Evolutionary conservation across 2,329 filamentous ascomycete genomes (phyloP), one percentile per base, ranked within the genome.

Genomic region (Neoascochyta sp.): DNA sequence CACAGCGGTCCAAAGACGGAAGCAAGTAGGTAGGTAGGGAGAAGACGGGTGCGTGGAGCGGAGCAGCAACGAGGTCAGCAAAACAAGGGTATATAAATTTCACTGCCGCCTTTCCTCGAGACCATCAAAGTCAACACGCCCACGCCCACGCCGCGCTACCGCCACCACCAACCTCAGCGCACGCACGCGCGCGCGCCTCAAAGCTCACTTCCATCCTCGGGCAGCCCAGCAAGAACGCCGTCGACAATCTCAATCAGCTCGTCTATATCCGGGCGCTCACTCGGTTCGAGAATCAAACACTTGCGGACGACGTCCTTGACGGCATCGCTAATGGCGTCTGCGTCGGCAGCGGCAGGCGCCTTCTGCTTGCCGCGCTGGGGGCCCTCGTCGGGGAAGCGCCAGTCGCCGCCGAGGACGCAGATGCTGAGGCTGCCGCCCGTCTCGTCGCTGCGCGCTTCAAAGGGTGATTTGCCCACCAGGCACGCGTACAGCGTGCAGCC

Each of bases 401-500:
- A 98, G 65, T 96, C 90, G 21, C 90, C 92, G 38, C 88, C 86
- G 10, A 95, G 69, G 11, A 96, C 86, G 60, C 90, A 96, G 47
- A 96, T 84, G 48, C 85, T 93, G 43, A 98, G 69, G 45, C 84
- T 92, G 24, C 92, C 92, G 44, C 92, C 92, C 0, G 92, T 96
- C 69, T 98, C 90, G 62, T 98, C 92, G 45, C 83, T 90, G 39
- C 92, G 82, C 60, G 89, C 86, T 70, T 98, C 92, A 53, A 98
- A 98, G 2, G 92, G 92, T 9, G 86, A 93, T 65, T 98, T 96
- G 45, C 92, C 92, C 16, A 96, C 87, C 7, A 98, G 75, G 56
- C 92, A 96, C 20, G 92, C 92, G 65, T 94, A 98, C 24, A 98
- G 73, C n/a, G 92, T 96, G 70, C 92, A 96, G 29, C 92, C 92